Percentiles rank a stretch among this genome's conserved stretches.
Evolutionary conservation across 2,329 filamentous ascomycete genomes (phyloP).

Genomic region (Cytospora schulzeri): DNA sequence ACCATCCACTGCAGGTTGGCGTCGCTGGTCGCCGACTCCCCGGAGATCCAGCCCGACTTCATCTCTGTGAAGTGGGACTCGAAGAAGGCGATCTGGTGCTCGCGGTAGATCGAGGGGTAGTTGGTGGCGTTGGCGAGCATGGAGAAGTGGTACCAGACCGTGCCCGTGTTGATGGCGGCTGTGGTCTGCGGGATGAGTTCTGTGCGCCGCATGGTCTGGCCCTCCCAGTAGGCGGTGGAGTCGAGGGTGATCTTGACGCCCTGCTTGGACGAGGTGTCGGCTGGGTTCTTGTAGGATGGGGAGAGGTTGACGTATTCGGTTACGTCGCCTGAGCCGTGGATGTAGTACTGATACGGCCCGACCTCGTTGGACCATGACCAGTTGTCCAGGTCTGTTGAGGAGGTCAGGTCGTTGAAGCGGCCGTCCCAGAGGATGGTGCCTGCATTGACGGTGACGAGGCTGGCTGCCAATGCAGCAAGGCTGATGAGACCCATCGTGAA

Average conservation of each 20-base stretch:
- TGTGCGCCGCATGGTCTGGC: slow-evolving; percentile 70
- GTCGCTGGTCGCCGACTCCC: slow-evolving; percentile 47
- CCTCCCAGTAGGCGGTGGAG: slow-evolving; percentile 69
- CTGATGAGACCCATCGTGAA: slow-evolving; percentile 15
- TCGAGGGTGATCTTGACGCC: slow-evolving; percentile 70
- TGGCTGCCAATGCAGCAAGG: slow-evolving; percentile 34
- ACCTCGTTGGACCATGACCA: slow-evolving; percentile 72
- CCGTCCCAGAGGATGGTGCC: slow-evolving; percentile 65
- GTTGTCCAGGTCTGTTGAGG: slow-evolving; percentile 56
- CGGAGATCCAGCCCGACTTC: slow-evolving; percentile 65
- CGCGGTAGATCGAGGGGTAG: slow-evolving; percentile 60
- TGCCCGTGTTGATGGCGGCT: slow-evolving; percentile 65
- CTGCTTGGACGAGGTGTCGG: slow-evolving; percentile 61
- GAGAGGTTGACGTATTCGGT: slow-evolving; percentile 65
- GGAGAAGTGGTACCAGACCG: slow-evolving; percentile 73
- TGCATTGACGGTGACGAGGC: slow-evolving; percentile 32
- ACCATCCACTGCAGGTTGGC: slow-evolving; percentile 67
- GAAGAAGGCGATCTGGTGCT: slow-evolving; percentile 67
- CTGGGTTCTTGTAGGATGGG: slow-evolving; percentile 64
- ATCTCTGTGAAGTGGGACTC: slow-evolving; percentile 76
- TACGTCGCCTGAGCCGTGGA: slow-evolving; percentile 62
- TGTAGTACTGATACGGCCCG: slow-evolving; percentile 75
- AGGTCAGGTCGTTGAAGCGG: slow-evolving; percentile 62
- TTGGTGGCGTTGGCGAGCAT: slow-evolving; percentile 62
- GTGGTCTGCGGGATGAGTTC: slow-evolving; percentile 73